These are phyloP conservation scores for Amphirosellinia nigrospora DNA, from an alignment of 495 filamentous ascomycete species.

Conservation along the genomic window DNA sequence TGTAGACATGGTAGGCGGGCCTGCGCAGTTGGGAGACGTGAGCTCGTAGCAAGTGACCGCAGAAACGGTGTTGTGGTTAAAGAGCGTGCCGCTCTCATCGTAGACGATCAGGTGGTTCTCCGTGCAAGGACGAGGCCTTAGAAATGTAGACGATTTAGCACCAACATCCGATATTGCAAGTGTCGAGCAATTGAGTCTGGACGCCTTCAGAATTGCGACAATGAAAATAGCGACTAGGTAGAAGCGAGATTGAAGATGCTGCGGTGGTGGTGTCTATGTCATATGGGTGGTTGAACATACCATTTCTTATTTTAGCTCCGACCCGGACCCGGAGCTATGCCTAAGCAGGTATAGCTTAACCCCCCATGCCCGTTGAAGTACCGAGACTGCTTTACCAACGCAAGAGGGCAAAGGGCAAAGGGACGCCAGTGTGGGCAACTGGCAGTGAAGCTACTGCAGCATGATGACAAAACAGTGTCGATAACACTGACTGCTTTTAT, in stretches of 20 bases:
- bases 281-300: too few relatives aligned
- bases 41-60: conserved; percentile 14
- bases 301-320: too few relatives aligned
- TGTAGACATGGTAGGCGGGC: conserved; percentile 13
- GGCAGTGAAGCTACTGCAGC: too few relatives aligned
- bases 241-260: not conserved
- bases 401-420: too few relatives aligned
- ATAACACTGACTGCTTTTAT: too few relatives aligned
- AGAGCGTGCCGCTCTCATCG: conserved; percentile 36
- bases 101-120: conserved; percentile 9
- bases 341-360: too few relatives aligned
- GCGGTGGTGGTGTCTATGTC: not conserved
- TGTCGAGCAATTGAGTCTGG: not conserved
- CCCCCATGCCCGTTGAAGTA: too few relatives aligned
- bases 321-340: too few relatives aligned
- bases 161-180: not conserved
- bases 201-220: not conserved
- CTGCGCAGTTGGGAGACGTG: conserved; percentile 14
- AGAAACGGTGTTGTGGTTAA: conserved; percentile 24
- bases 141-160: not conserved
- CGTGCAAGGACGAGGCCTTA: not conserved
- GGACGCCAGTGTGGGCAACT: too few relatives aligned
- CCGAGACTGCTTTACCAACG: too few relatives aligned
- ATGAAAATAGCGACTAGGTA: not conserved
- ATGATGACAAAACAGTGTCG: too few relatives aligned